Conservation (phyloP, 2,329 filamentous ascomycete species). For the Cladosporium phlei region DNA sequence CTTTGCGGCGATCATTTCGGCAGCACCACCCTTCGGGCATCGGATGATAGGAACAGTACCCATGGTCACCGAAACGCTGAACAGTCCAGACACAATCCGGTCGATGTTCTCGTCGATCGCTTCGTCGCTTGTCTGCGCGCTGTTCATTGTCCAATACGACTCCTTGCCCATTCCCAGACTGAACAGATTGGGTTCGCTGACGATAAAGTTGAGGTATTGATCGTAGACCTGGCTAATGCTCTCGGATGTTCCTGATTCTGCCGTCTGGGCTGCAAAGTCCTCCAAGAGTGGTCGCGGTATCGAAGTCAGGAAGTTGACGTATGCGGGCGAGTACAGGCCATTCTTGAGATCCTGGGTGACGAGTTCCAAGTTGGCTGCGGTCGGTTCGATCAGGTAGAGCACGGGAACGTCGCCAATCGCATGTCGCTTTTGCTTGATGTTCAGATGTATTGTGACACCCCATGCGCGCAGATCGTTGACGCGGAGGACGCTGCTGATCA, state of each 20-base stretch:
- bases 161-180: slow-evolving; percentile 89
- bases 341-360: slow-evolving; percentile 84
- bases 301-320: slow-evolving; percentile 95
- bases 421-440: slow-evolving; percentile 75
- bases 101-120: slow-evolving; percentile 84
- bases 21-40: slow-evolving; percentile 86
- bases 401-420: slow-evolving; percentile 94
- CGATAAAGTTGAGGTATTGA: slow-evolving; percentile 96
- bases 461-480: slow-evolving; percentile 89
- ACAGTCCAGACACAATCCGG: slow-evolving; percentile 89
- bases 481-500: slow-evolving; percentile 91
- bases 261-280: slow-evolving; percentile 88
- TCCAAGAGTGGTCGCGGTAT: slow-evolving; percentile 85
- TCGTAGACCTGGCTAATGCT: slow-evolving; percentile 90
- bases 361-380: slow-evolving; percentile 67
- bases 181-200: slow-evolving; percentile 92
- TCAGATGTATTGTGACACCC: slow-evolving; percentile 97
- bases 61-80: slow-evolving; percentile 98
- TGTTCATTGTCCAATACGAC: slow-evolving; percentile 95
- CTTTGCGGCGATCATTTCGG: slow-evolving; percentile 89
- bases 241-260: slow-evolving; percentile 76
- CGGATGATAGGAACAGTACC: slow-evolving; percentile 91
- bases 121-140: slow-evolving; percentile 81
- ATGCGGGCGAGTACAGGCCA: slow-evolving; percentile 85
- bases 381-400: slow-evolving; percentile 93